Evolutionary conservation across 2,329 filamentous ascomycete genomes (phyloP).

Genomic region (Akanthomyces dipterigenus): DNA sequence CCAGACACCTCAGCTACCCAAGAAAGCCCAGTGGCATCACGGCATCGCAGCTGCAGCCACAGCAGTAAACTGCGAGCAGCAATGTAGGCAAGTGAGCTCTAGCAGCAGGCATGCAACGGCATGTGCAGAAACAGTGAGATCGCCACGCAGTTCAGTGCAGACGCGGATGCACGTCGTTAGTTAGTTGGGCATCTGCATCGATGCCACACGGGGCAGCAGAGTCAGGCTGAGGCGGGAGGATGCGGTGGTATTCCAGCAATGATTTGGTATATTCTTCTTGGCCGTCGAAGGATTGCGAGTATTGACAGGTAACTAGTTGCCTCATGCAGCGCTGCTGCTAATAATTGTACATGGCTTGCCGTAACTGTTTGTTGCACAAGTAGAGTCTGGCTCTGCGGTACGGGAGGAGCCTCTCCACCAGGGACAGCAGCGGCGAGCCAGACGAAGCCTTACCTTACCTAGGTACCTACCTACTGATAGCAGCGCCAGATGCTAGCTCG

Average conservation of each 20-base stretch:
- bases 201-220: slow-evolving; percentile 5
- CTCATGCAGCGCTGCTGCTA: background rate
- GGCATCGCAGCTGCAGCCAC: slow-evolving; percentile 9
- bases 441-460: no score
- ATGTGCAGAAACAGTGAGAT: slow-evolving; percentile 4
- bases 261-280: background rate
- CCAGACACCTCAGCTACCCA: slow-evolving; percentile 1
- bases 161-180: background rate
- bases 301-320: background rate
- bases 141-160: background rate
- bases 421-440: background rate
- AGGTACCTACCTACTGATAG: background rate
- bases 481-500: background rate
- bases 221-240: background rate
- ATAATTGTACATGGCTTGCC: background rate
- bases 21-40: slow-evolving; percentile 2
- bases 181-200: slow-evolving; percentile 8
- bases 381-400: background rate
- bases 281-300: background rate
- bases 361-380: background rate
- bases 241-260: background rate
- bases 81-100: background rate
- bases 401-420: background rate
- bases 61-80: background rate
- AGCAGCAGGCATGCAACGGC: background rate